Base-by-base conservation (phyloP, 371 early-diverging fungal species). In the Zopfochytrium polystomum region DNA sequence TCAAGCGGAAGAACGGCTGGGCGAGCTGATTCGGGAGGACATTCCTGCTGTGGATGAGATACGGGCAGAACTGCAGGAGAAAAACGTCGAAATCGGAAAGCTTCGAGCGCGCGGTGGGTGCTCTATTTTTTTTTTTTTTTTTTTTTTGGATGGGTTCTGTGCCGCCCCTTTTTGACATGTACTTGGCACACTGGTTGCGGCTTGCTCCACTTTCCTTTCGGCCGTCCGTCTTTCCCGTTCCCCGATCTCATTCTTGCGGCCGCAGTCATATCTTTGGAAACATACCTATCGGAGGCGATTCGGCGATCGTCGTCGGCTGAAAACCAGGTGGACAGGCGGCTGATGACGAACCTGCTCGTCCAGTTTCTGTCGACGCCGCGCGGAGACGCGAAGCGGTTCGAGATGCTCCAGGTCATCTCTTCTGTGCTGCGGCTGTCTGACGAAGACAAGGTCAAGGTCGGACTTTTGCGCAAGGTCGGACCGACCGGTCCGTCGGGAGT, bases 381-480 rank as follows among this genome's bases (percentile, higher is more conserved):
- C 29, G 93, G 92, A 25, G 93, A 93, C 68, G 80, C 87, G 46
- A 93, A 90, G 68, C 82, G 91, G 32, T 95, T 80, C 66, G 94
- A 95, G 69, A 90, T 93, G 47, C 71, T 95, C 53, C 85, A 84
- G 34, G 83, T 95, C 47, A 92, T 95, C 71, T 83, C 90, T n/a
- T 88, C 83, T 58, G 88, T 93, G 20, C 74, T 95, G 50, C 86
- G 90, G 72, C 82, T 92, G 55, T 80, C 78, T 9, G 92, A 92
- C 48, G 90, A 91, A 66, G 92, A 95, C 70, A 89, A 89, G 60
- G 85, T 87, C 60, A 85, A 87, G 61, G 87, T 92, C 31, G 92
- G 95, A 7, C 70, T 92, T 56, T 80, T 87, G 34, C 77, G 91
- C 51, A 81, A 75, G 63, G 80, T 83, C 22, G 76, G 77, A 2